These are phyloP conservation scores for Trichoderma sp. DNA, from an alignment of 2,329 filamentous ascomycete species.

Conservation along the genomic window DNA sequence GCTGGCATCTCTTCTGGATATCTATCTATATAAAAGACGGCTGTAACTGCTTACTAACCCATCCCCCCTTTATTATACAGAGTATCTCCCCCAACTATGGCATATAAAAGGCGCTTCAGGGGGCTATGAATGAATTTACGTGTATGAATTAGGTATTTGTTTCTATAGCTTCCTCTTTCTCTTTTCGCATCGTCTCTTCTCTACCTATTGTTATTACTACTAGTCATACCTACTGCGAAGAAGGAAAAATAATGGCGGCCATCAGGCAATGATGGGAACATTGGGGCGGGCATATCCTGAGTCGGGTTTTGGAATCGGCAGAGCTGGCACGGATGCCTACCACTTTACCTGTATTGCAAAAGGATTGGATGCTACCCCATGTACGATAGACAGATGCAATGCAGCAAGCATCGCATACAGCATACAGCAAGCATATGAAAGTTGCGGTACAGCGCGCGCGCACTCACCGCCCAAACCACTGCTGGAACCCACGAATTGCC, in stretches of 20 bases:
- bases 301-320: not conserved
- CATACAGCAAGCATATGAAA: not conserved
- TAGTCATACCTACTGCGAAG: not conserved
- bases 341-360: not conserved
- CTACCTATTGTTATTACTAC: not conserved
- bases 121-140: not conserved
- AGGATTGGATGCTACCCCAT: not conserved
- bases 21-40: not conserved
- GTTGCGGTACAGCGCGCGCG: not conserved
- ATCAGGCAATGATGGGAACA: not conserved
- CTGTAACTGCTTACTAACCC: not conserved
- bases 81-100: not conserved
- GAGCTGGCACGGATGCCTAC: not conserved
- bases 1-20: not conserved
- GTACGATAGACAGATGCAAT: constrained; percentile 15
- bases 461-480: constrained; percentile 7
- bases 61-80: constrained; percentile 5
- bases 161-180: not conserved
- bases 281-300: constrained; percentile 3
- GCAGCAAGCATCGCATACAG: constrained; percentile 9
- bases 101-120: constrained; percentile 22
- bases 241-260: not conserved
- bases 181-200: not conserved
- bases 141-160: not conserved
- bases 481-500: constrained; percentile 17